phyloP scores from a whole-genome alignment of 2,329 filamentous ascomycete genomes.

The Ophiostoma himal-ulmi region DNA sequence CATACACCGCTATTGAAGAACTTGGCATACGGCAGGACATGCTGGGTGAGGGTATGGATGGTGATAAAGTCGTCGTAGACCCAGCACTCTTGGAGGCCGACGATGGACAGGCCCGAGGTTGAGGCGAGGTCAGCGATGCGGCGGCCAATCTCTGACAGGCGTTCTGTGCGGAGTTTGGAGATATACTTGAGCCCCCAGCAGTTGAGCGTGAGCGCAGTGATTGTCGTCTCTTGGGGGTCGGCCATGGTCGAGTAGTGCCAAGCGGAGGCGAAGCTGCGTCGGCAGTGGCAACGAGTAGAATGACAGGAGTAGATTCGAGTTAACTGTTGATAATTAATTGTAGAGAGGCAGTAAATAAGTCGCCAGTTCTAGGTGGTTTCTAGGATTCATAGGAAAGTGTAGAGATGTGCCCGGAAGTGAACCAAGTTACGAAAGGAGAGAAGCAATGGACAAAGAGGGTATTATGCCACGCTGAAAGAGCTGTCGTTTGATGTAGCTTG shows the following conservation, averaged over 20 bases:
- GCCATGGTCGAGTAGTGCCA: background rate
- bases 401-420: too few relatives aligned
- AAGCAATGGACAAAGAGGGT: too few relatives aligned
- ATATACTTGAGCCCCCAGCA: slow-evolving; percentile 95
- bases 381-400: too few relatives aligned
- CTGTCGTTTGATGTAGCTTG: too few relatives aligned
- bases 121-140: slow-evolving; percentile 54
- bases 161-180: slow-evolving; percentile 68
- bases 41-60: slow-evolving; percentile 65
- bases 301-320: background rate
- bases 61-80: slow-evolving; percentile 66
- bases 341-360: too few relatives aligned
- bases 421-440: too few relatives aligned
- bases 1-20: slow-evolving; percentile 89
- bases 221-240: slow-evolving; percentile 35
- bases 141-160: slow-evolving; percentile 76
- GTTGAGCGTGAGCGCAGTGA: slow-evolving; percentile 84
- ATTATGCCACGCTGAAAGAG: too few relatives aligned
- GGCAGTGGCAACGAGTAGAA: background rate
- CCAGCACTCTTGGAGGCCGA: slow-evolving; percentile 67
- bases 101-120: slow-evolving; percentile 70
- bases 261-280: background rate
- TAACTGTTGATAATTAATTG: too few relatives aligned
- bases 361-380: too few relatives aligned
- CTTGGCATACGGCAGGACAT: slow-evolving; percentile 80